Base-by-base conservation (phyloP, 2,329 filamentous ascomycete species). In the Zymoseptoria brevis region DNA sequence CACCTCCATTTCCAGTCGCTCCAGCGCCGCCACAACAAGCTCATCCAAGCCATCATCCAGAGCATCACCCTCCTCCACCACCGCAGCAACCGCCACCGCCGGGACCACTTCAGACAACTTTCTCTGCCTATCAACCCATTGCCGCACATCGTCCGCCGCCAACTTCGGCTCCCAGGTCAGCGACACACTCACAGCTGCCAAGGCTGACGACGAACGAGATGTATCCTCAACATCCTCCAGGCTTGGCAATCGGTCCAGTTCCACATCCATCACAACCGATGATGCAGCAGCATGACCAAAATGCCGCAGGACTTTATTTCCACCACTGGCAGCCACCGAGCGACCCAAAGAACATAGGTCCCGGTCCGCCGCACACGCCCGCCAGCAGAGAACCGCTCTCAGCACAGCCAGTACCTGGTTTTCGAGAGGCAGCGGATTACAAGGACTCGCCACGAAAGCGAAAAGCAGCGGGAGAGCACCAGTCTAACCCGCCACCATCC, bases 281-380 rank as follows among this genome's bases (percentile, higher is more conserved):
- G 51, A 29, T 29, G 22, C 51, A 86, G 67, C 82, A 87, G 65
- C 83, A 85, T 53, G 75, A 83, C 51, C 79, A 86, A 63, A 81
- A 84, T 19, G 89, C 88, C 49, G 85, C 87, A 0, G 88, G 87
- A 21, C 88, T 96, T 53, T 94, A 90, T 74, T 96, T 96, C 72
- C 90, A 96, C 71, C 90, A 96, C 72, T 96, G 91, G 90, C 88
- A 93, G 60, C 91, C 91, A 52, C 91, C 91, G 13, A 82, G 80
- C 64, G 80, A 78, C 57, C 72, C 74, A 57, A 71, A 82, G 60
- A 76, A 80, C 59, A 84, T 85, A 68, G 57, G 59, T 35, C 86
- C 88, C 68, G 58, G 60, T 35, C 86, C 88, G 71, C 87, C 88
- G 61, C 83, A 83, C 69, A 88, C 87, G 62, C 87, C 89, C 69